Evolutionary conservation across 2,329 filamentous ascomycete genomes (phyloP), one percentile per base, ranked within the genome.

Genomic region (Leptosphaerulina australis): DNA sequence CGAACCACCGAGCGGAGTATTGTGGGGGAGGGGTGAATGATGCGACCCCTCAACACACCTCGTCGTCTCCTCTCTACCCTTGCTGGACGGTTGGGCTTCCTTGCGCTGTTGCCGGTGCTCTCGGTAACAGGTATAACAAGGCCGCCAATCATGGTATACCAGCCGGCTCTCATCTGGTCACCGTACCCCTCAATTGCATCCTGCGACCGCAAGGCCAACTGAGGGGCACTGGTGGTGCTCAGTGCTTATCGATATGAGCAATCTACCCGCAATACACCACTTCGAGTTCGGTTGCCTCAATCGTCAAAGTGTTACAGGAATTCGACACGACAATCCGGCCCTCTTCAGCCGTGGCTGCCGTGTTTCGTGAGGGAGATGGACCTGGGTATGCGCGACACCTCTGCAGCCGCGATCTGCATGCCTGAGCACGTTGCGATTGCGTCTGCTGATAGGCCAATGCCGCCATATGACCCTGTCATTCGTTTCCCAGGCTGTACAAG

Each of bases 401-500:
- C 49, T 56, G 57, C 56, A 52, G 56, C 53, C 56, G 60, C 59
- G 64, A 69, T 70, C 66, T 68, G 59, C 65, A 49, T 50, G 54
- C 51, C 51, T 60, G 54, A 62, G 53, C 52, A 63, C 53, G 50
- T 55, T 50, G 54, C 53, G 55, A 57, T 59, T 60, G 59, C 47
- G 56, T 55, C 58, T 53, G 61, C 57, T 62, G 66, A 71, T 71
- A 68, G 67, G 68, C 54, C 68, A 70, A 70, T 70, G 55, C 60
- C 53, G 53, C 44, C 56, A 66, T 53, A 57, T 60, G 58, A 64
- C 60, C 60, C 59, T 58, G 53, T 63, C 58, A 60, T 58, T 60
- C 59, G 56, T 56, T 31, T 31, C 36, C 24, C 7, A n/a, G 26
- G 21, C 28, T 38, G 47, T 60, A 55, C 59, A 56, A 37, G 57